phyloP scores from a whole-genome alignment of 331 rosid species.

The Cydonia oblonga region DNA sequence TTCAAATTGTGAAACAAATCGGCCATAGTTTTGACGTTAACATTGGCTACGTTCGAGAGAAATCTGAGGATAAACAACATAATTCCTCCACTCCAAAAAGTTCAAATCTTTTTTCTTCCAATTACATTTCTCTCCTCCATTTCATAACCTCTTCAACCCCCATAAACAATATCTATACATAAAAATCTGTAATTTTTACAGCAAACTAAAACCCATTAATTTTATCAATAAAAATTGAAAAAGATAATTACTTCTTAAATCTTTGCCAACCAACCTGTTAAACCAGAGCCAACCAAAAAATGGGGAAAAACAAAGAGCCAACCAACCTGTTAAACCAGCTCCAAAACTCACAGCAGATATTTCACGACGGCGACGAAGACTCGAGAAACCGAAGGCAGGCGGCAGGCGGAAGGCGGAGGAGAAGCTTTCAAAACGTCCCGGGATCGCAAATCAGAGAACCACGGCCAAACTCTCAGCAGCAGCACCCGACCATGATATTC shows the following conservation, averaged over 20 bases:
- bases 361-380: too few relatives aligned
- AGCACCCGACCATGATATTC: not conserved
- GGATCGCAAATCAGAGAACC: conserved; percentile 8
- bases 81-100: not conserved
- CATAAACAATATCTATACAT: not conserved
- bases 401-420: not conserved
- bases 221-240: not conserved
- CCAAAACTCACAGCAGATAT: not conserved
- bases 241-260: not conserved
- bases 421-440: not conserved
- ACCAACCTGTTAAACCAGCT: not conserved
- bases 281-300: too few relatives aligned
- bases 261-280: too few relatives aligned
- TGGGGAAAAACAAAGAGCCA: not conserved
- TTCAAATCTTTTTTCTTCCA: not conserved
- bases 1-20: not conserved
- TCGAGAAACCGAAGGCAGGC: too few relatives aligned
- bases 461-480: not conserved
- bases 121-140: not conserved
- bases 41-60: not conserved
- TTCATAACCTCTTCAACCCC: not conserved
- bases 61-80: not conserved
- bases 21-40: not conserved
- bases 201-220: not conserved
- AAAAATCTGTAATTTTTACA: not conserved